Evolutionary conservation across 768 basidiomycete species (phyloP).

Genomic region (Infundibulicybe gibba): DNA sequence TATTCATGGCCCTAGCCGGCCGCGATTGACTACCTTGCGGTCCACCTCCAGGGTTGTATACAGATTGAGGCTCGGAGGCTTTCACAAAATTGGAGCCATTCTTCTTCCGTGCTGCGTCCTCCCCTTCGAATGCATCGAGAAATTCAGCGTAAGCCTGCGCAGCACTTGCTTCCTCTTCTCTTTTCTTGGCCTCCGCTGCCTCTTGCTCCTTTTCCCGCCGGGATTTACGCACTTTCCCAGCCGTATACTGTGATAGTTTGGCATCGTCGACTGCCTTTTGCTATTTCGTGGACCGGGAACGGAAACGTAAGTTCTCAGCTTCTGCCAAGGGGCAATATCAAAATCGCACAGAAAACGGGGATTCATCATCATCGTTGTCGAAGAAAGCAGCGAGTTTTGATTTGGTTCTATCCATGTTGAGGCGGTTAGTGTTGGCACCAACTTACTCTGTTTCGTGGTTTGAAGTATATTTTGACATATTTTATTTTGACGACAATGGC

Average conservation of each 20-base stretch:
- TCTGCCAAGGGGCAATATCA: conserved; percentile 64
- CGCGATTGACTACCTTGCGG: conserved; percentile 15
- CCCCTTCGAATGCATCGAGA: conserved; percentile 79
- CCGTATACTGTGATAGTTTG: conserved; percentile 81
- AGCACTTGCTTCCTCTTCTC: conserved; percentile 77
- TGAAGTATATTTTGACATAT: no score
- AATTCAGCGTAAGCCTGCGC: conserved; percentile 83
- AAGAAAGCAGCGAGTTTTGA: conserved; percentile 77
- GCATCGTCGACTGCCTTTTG: conserved; percentile 83
- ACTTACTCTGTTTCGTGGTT: no score
- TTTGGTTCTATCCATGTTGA: conserved; percentile 62
- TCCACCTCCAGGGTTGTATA: conserved; percentile 37
- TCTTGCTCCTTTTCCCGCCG: conserved; percentile 91
- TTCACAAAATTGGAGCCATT: conserved; percentile 58
- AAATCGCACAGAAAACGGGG: conserved; percentile 86
- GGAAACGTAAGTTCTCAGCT: conserved; percentile 52
- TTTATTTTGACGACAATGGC: no score
- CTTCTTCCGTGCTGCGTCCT: conserved; percentile 49
- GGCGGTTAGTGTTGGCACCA: no score
- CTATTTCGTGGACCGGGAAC: conserved; percentile 52
- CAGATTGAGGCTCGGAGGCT: conserved; percentile 47
- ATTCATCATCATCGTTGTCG: conserved; percentile 80
- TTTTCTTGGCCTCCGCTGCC: conserved; percentile 85
- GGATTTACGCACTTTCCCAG: conserved; percentile 87
- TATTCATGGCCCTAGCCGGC: conserved; percentile 5